phyloP scores from a whole-genome alignment of 768 basidiomycete species.

The Inosperma sp. region DNA sequence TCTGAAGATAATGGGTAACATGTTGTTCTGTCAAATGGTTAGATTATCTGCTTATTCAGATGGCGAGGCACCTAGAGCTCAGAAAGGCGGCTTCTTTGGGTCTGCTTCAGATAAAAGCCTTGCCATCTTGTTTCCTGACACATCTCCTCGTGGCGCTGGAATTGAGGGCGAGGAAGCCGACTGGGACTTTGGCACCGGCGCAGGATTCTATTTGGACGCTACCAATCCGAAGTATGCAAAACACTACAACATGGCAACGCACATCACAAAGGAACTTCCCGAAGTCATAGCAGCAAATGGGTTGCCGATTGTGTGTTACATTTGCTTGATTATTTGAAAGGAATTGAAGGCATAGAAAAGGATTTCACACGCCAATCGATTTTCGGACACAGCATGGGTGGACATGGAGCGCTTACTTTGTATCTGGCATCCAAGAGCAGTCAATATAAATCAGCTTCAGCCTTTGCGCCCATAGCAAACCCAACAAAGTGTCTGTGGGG shows the following conservation, averaged over 20 bases:
- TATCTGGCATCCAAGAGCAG: slow-evolving; percentile 74
- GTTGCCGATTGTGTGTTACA: slow-evolving; percentile 65
- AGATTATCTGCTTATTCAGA: neutral
- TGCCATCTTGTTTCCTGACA: slow-evolving; percentile 93
- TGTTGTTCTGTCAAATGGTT: neutral
- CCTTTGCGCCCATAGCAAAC: slow-evolving; percentile 84
- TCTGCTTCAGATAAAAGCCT: slow-evolving; percentile 82
- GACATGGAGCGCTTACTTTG: slow-evolving; percentile 89
- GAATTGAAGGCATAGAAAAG: slow-evolving; percentile 34
- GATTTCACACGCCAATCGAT: slow-evolving; percentile 82
- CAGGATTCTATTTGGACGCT: slow-evolving; percentile 95
- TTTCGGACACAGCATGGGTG: slow-evolving; percentile 97
- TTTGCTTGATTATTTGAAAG: neutral
- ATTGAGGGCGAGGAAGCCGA: slow-evolving; percentile 73
- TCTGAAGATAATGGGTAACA: slow-evolving; percentile 89
- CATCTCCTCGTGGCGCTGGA: slow-evolving; percentile 88
- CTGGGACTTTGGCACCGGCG: slow-evolving; percentile 94
- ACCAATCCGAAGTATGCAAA: slow-evolving; percentile 67
- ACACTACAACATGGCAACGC: slow-evolving; percentile 86
- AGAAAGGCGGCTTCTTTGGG: slow-evolving; percentile 91
- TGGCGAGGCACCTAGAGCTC: slow-evolving; percentile 48
- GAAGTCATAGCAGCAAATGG: slow-evolving; percentile 65
- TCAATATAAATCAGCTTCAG: slow-evolving; percentile 81
- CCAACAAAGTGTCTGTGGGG: slow-evolving; percentile 90
- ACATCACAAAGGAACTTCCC: slow-evolving; percentile 82